Percentiles rank a stretch among this genome's conserved stretches.
phyloP scores from a whole-genome alignment of 2,329 filamentous ascomycete species.

The Sporothrix mexicana region DNA sequence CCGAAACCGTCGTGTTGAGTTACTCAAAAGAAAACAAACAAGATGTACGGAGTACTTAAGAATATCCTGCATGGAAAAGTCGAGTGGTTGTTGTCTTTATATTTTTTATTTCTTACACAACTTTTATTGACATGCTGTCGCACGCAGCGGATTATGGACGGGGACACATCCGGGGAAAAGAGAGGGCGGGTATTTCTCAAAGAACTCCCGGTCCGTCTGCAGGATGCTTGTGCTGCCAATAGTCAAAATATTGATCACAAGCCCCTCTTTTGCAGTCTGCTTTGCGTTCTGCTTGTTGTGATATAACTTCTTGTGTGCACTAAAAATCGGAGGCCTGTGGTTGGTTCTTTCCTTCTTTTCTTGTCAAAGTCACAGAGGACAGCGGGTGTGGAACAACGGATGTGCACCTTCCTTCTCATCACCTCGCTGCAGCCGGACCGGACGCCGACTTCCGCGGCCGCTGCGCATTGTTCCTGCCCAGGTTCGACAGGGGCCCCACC shows the following conservation, averaged over 20 bases:
- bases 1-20: background rate
- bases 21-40: background rate
- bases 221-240: background rate
- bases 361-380: background rate
- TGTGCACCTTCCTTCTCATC: background rate
- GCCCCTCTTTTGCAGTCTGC: background rate
- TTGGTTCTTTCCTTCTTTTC: slow-evolving; percentile 3
- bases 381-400: background rate
- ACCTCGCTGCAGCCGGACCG: slow-evolving; percentile 20
- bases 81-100: background rate
- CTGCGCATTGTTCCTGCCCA: background rate
- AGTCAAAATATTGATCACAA: background rate
- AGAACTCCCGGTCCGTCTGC: background rate
- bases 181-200: background rate
- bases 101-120: background rate
- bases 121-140: background rate
- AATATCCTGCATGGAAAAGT: too few relatives aligned
- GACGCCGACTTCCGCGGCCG: slow-evolving; percentile 27
- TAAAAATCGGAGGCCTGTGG: background rate
- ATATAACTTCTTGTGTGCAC: background rate
- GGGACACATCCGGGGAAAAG: background rate
- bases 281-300: background rate
- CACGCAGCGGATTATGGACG: background rate
- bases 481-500: background rate
- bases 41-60: background rate